phyloP scores from a whole-genome alignment of 1,284 basidiomycete genomes.

The Cutaneotrichosporon mucoides region DNA sequence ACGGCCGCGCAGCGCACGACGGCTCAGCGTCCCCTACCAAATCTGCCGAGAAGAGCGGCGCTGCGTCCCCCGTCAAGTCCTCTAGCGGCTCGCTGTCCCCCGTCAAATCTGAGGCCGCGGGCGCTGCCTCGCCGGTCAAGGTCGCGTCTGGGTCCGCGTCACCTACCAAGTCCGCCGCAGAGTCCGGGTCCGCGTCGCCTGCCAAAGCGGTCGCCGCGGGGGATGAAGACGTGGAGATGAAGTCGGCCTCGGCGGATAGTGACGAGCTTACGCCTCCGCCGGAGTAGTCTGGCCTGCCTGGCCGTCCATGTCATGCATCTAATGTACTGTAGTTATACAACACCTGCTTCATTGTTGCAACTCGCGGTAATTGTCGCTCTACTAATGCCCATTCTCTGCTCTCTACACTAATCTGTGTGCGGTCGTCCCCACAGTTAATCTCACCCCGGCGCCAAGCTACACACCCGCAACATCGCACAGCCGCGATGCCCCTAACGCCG shows the following conservation, averaged over 20 bases:
- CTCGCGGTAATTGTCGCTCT: too few relatives aligned
- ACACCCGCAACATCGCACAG: not conserved
- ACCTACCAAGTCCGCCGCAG: not conserved
- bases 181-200: not conserved
- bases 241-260: not conserved
- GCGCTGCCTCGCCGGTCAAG: not conserved
- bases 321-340: not conserved
- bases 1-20: not conserved
- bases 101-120: not conserved
- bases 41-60: too few relatives aligned
- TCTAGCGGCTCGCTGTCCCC: not conserved
- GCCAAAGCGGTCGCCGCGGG: not conserved
- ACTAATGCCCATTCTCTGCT: too few relatives aligned
- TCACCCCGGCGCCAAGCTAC: not conserved
- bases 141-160: not conserved
- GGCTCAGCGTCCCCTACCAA: not conserved
- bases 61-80: too few relatives aligned
- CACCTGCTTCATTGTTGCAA: not conserved
- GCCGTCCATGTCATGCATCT: not conserved
- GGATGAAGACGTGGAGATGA: constrained; percentile 2
- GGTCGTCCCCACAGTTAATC: too few relatives aligned
- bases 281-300: not conserved
- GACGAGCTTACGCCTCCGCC: not conserved
- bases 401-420: too few relatives aligned
- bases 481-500: constrained; percentile 51